Evolutionary conservation across 345 rosid species (phyloP).

Genomic region (Kandelia obovata): DNA sequence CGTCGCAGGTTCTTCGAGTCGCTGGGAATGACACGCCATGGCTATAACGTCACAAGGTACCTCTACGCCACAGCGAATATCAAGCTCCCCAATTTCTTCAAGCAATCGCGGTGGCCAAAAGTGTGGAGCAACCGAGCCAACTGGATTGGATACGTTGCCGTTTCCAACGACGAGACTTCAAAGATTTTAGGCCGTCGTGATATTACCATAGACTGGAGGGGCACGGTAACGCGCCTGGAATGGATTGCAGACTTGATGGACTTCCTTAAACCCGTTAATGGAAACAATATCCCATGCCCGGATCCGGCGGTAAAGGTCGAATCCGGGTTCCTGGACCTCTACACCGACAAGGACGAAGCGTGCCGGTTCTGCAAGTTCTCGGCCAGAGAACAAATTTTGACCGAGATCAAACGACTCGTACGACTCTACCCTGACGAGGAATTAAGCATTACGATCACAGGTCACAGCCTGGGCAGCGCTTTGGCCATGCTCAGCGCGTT

Average conservation of each 20-base stretch:
- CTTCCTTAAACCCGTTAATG: slow-evolving; percentile 48
- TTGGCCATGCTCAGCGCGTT: slow-evolving; percentile 71
- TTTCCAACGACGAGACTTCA: slow-evolving; percentile 50
- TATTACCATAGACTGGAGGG: slow-evolving; percentile 67
- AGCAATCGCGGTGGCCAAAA: slow-evolving; percentile 75
- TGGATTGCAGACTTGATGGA: slow-evolving; percentile 80
- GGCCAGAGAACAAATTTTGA: slow-evolving; percentile 62
- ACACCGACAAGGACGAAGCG: slow-evolving; percentile 55
- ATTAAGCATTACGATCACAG: slow-evolving; percentile 69
- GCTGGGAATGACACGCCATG: slow-evolving; percentile 40
- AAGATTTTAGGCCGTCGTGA: slow-evolving; percentile 67
- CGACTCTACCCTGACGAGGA: slow-evolving; percentile 47
- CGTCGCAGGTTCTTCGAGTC: slow-evolving; percentile 51
- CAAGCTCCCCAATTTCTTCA: slow-evolving; percentile 78
- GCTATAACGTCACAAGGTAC: slow-evolving; percentile 62
- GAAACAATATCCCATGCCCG: slow-evolving; percentile 56
- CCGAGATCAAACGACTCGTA: slow-evolving; percentile 52
- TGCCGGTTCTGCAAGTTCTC: slow-evolving; percentile 65
- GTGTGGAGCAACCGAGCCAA: slow-evolving; percentile 81
- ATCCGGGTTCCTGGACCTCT: slow-evolving; percentile 76
- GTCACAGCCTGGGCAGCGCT: slow-evolving; percentile 84
- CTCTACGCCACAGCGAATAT: slow-evolving; percentile 72
- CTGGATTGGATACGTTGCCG: slow-evolving; percentile 88
- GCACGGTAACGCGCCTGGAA: slow-evolving; percentile 73
- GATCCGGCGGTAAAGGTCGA: slow-evolving; percentile 68